Evolutionary conservation across 768 basidiomycete species (phyloP), one percentile per base, ranked within the genome.

Genomic region (Podaxis pistillaris): DNA sequence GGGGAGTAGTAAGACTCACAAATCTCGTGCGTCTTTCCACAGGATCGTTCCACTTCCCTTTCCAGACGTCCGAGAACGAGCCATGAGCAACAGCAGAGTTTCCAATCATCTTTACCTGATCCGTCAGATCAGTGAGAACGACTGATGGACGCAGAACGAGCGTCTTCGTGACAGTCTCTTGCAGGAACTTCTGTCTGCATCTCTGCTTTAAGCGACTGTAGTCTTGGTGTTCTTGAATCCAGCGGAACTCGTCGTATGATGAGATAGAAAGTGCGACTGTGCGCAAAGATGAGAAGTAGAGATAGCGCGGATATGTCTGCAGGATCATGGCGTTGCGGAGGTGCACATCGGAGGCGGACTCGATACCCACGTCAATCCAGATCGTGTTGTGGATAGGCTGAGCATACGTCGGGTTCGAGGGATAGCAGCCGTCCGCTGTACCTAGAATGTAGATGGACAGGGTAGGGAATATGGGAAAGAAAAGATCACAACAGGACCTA

Each of bases 31-130:
- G 71, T 53, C 72, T 75, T 67, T 74, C 81, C 68, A 75, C 75
- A 15, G 78, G 72, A 62, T 82, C 83, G 64, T 75, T 77, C 85
- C 84, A 86, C 4, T 69, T 64, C 0, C 83, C 86, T 69, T 83
- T 83, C 84, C 84, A 87, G 4, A 87, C 83, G 68, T 86, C 86
- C 33, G 84, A 79, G 60, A 86, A 87, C 4, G 82, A 78, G 1
- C 86, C 86, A 70, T 81, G 79, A 28, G 75, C 81, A 38, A 83
- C 78, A 0, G 85, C 77, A 63, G 78, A 72, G 51, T 77, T 73
- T 1, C 83, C 84, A 17, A 82, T 69, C 60, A 73, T 76, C 58
- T 69, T 72, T 11, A 87, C 79, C 60, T 83, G 82, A 64, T 86
- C 86, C 36, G 85, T 86, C 53, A 87, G 69, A 65, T 87, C 85